Base-by-base conservation (phyloP, 257 asterid species). In the Fraxinus pennsylvanica region DNA sequence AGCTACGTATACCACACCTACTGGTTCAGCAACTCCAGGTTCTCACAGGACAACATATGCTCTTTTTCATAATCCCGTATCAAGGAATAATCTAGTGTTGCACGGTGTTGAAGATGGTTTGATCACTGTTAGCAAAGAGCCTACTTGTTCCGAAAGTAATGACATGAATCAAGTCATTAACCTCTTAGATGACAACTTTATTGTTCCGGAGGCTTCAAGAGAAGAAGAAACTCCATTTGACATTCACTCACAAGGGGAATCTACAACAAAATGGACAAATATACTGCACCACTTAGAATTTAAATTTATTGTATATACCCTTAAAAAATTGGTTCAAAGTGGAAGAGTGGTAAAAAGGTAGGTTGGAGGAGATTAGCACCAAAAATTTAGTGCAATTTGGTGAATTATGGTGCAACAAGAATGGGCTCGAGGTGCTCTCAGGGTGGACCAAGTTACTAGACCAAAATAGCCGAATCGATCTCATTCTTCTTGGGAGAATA, bases 141-240 rank as follows among this genome's bases (percentile, higher is more conserved):
- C 59, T 36, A 77, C 65, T 61, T 79, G 80, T 43, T 50, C 71
- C 10, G 83, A 80, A 74, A 78, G 7, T 57, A 72, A 72, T 21
- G 85, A 82, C 63, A 57, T 78, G 21, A 79, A 85, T 81, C 86
- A 61, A 73, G 77, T 69, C 9, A 69, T 80, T 25, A 74, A 76
- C 77, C 45, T 82, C 21, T 68, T 76, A 63, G 85, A 68, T 63
- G 87, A 81, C 7, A 61, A 78, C 25, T 17, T 32, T 67, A 45
- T 77, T 36, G 82, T 78, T 21, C 61, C 76, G 0, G 90, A 85
- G 78, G 80, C 84, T 71, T 76, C 86, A 43, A 66, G 74, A 80
- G 87, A 84, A 74, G 81, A 71, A 6, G 75, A 81, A 66, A 52
- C 67, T 32, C 43, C 19, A n/a, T 5, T 41, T 29, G 75, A 75